Percentiles rank a stretch among this genome's conserved stretches.
These are phyloP conservation scores for Corylus americana DNA, from an alignment of 306 rosid species.

Conservation along the genomic window DNA sequence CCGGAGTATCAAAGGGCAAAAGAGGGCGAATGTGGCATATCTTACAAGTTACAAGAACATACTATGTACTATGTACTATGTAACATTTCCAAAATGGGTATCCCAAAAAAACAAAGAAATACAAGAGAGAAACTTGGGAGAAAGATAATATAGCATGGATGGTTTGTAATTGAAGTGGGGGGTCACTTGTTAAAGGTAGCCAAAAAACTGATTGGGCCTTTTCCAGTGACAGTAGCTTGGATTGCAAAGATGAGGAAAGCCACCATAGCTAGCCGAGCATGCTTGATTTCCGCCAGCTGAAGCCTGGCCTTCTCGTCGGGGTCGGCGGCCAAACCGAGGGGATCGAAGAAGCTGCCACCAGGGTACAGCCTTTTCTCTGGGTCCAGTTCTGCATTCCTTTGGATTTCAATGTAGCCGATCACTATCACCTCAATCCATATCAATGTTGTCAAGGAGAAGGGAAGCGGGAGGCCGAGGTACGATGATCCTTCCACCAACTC, in stretches of 20 bases:
- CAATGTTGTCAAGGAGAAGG: slow-evolving; percentile 62
- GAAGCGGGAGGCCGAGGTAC: slow-evolving; percentile 73
- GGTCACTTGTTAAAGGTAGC: slow-evolving; percentile 67
- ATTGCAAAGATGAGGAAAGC: slow-evolving; percentile 73
- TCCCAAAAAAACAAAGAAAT: neutral
- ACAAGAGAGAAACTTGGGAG: neutral
- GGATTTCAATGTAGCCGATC: slow-evolving; percentile 80
- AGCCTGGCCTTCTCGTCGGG: slow-evolving; percentile 69
- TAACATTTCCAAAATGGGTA: neutral
- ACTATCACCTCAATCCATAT: slow-evolving; percentile 79
- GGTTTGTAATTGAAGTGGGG: neutral
- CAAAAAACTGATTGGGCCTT: slow-evolving; percentile 67
- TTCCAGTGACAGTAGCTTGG: slow-evolving; percentile 76
- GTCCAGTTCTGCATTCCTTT: slow-evolving; percentile 80
- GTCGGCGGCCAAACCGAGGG: slow-evolving; percentile 58
- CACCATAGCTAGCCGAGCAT: slow-evolving; percentile 73
- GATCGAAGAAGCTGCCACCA: slow-evolving; percentile 77
- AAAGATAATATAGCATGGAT: neutral
- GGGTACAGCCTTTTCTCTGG: slow-evolving; percentile 80
- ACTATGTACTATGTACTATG: neutral
- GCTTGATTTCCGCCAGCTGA: slow-evolving; percentile 84
- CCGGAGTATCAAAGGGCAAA: too few relatives aligned
- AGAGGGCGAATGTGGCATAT: neutral
- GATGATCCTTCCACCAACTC: slow-evolving; percentile 80
- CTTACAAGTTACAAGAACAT: neutral